Conservation (phyloP, 441 rosid genomes). For the Bocquillonia castaneifolia region DNA sequence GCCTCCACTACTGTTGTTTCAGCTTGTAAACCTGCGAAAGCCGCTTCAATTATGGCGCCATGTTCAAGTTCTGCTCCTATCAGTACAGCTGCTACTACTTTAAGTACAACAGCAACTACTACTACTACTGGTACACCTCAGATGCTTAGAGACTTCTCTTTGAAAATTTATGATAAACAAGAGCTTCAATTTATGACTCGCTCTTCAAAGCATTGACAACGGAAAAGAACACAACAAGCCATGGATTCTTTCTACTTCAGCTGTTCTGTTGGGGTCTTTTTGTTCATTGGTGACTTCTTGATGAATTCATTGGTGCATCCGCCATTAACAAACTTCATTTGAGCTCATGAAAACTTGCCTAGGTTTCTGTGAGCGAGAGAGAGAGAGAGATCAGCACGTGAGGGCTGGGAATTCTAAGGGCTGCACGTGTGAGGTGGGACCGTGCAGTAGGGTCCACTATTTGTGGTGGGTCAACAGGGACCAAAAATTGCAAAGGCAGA, state of each 20-base stretch:
- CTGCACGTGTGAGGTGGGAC: slow-evolving; percentile 60
- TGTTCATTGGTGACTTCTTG: neutral
- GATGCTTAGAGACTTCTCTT: slow-evolving; percentile 52
- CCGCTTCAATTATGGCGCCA: slow-evolving; percentile 49
- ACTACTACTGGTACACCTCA: slow-evolving; percentile 29
- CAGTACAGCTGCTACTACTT: neutral
- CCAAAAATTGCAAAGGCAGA: neutral
- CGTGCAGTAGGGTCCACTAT: slow-evolving; percentile 38
- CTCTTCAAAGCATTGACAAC: slow-evolving; percentile 37
- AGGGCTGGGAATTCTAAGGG: slow-evolving; percentile 20
- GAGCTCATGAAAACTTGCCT: slow-evolving; percentile 1
- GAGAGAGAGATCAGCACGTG: slow-evolving; percentile 37
- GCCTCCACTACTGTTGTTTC: slow-evolving; percentile 24
- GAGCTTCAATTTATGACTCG: slow-evolving; percentile 60
- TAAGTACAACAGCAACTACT: slow-evolving; percentile 21
- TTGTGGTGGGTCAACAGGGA: slow-evolving; percentile 37
- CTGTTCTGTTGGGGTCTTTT: neutral
- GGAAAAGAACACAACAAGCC: too few species aligned
- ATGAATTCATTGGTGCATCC: slow-evolving; percentile 4
- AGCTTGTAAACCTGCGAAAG: slow-evolving; percentile 26
- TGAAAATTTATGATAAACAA: slow-evolving; percentile 56
- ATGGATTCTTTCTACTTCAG: too few species aligned
- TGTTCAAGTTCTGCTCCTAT: slow-evolving; percentile 38
- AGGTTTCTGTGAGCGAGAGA: neutral
- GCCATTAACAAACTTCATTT: slow-evolving; percentile 24